Evolutionary conservation across 2,329 filamentous ascomycete species (phyloP), one percentile per base, ranked within the genome.

Genomic region (Xylaria sp.): DNA sequence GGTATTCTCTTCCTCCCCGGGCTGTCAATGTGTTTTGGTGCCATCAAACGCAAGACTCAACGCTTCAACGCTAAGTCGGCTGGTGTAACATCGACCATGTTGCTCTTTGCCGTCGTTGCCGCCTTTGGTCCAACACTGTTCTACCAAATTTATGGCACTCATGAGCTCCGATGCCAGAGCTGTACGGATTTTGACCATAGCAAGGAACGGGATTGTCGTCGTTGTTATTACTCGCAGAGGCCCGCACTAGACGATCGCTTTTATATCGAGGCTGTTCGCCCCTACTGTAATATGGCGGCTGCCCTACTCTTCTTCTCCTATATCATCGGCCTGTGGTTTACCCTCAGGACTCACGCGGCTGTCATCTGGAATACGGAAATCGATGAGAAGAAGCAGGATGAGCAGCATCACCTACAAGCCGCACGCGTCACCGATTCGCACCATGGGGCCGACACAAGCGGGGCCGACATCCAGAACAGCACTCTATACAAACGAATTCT

Each of bases 131-230:
- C 96, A 2, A 99, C 96, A 0, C 83, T 99, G 14, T 99, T 99
- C 82, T 99, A 98, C 81, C 95, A 99, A 78, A 97, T 99, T 71
- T 98, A 98, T 79, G 97, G 96, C 74, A 97, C 94, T 57, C 96
- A 99, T 78, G 94, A 99, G 82, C 87, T 99, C 61, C 96, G 93
- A 76, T 99, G 96, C 77, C 88, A 89, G 65, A 88, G 87, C 64
- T 90, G 87, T 69, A 82, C 86, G 56, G 85, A 89, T 70, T 82
- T 80, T 62, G 79, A 78, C 3, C 81, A 80, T 9, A 80, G 81
- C 4, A 75, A 77, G n/a, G 81, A 84, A 47, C 84, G 90, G 67
- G 95, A 98, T 78, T 99, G 96, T 78, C 90, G 93, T 61, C 90
- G 94, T 64, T 99, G 96, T 82, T 98, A 93, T 81, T 99, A 98